Base-by-base conservation (phyloP, 2,329 filamentous ascomycete genomes). In the Aspergillus sp. region DNA sequence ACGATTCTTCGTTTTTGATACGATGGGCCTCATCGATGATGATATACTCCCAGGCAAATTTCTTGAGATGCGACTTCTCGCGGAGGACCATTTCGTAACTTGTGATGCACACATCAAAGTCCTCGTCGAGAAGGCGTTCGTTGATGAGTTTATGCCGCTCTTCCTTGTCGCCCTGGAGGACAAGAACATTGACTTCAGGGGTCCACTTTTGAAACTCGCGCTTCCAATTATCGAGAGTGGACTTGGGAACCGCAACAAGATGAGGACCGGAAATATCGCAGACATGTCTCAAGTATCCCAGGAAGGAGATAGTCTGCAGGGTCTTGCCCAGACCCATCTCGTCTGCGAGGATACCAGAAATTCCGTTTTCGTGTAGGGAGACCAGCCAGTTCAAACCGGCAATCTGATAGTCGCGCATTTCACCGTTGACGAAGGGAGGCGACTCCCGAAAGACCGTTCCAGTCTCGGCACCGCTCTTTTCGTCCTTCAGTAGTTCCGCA, bases 271-370 rank as follows among this genome's bases (percentile, higher is more conserved):
- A 90, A 62, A 92, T 97, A 56, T 86, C 91, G 73, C 90, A 88
- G 55, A 97, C 85, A 73, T 96, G 94, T 65, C 94, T 87, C 41
- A 99, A 79, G 68, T 99, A 99, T 3, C 94, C 94, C 31, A 99
- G 77, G 75, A 99, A 99, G 1, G 94, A 88, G 55, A 99, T 99
- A 0, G 94, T 99, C 74, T 99, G 94, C 23, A 99, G 76, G 0
- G 94, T 99, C 79, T 99, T 99, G 65, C 94, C 94, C 17, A 99
- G 81, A 73, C 94, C 94, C 94, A 99, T 99, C 76, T 99, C 94
- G 68, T 99, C 94, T 56, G 94, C 94, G 46, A 99, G 79, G 58
- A 99, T 99, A 62, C 94, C 94, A 17, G 93, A 97, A 61, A 99
- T 99, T 78, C 94, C 94, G 66, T 99, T 99, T 73, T 99, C 94